Percentiles rank a stretch among this genome's conserved stretches.
phyloP scores from a whole-genome alignment of 768 basidiomycete genomes.

The Polyporus arcularius region DNA sequence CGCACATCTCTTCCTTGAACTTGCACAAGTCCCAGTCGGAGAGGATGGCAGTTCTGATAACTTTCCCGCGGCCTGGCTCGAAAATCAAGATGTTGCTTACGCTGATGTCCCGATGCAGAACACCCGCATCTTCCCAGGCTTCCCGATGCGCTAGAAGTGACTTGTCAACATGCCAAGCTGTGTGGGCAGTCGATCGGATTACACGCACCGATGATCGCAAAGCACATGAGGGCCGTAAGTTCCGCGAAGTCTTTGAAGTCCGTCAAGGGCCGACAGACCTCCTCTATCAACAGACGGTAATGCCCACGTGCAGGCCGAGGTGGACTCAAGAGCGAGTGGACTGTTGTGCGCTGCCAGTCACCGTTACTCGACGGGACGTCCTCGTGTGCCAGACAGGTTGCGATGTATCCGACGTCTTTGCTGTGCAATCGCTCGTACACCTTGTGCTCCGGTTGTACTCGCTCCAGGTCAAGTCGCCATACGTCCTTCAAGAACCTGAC shows the following conservation, averaged over 20 bases:
- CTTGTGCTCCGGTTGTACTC: background rate
- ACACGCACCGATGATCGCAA: background rate
- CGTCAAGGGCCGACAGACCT: background rate
- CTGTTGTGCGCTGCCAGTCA: background rate
- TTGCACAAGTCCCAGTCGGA: background rate
- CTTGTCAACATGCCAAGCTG: background rate
- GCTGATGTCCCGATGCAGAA: constrained; percentile 3
- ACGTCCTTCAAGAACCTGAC: background rate
- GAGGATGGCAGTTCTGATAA: background rate
- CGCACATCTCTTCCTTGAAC: background rate
- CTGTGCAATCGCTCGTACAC: background rate
- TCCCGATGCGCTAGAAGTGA: background rate
- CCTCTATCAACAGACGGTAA: constrained; percentile 2
- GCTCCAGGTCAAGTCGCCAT: background rate
- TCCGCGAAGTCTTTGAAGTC: background rate
- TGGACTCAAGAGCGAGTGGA: background rate
- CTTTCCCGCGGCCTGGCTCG: background rate
- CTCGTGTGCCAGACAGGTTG: background rate
- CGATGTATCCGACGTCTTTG: background rate
- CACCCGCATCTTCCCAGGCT: background rate
- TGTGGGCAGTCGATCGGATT: background rate
- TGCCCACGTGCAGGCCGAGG: background rate
- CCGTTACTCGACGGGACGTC: background rate
- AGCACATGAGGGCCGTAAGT: too few species aligned
- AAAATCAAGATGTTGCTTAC: background rate